Evolutionary conservation across 345 rosid species (phyloP).

Genomic region (sweet orange (Citrus sinensis)): DNA sequence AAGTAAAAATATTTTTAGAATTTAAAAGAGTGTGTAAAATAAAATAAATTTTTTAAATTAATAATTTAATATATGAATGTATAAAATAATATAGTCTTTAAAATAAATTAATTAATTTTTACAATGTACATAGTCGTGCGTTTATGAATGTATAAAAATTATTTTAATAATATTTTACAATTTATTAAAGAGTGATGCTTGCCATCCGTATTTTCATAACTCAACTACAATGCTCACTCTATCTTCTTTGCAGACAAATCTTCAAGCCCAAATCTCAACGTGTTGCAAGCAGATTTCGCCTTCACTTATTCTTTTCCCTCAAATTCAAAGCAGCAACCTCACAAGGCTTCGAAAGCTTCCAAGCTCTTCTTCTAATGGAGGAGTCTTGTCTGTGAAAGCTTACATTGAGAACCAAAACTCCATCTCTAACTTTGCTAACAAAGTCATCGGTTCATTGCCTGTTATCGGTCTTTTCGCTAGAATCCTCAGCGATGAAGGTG

Average conservation of each 20-base stretch:
- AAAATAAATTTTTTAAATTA: too few relatives aligned
- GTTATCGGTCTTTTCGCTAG: constrained; percentile 84
- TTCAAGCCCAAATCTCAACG: constrained; percentile 29
- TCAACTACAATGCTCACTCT: constrained; percentile 45
- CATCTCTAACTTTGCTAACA: constrained; percentile 63
- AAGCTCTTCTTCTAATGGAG: constrained; percentile 28
- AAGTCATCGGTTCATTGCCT: constrained; percentile 84
- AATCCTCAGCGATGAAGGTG: constrained; percentile 86
- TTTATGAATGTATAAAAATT: too few relatives aligned
- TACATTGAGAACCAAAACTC: constrained; percentile 83
- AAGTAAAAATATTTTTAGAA: too few relatives aligned
- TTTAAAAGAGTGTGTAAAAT: too few relatives aligned
- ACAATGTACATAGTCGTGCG: too few relatives aligned
- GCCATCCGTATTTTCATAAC: background rate
- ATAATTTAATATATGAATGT: too few relatives aligned
- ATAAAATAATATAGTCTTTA: too few relatives aligned
- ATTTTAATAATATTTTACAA: too few relatives aligned
- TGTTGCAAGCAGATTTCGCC: constrained; percentile 55
- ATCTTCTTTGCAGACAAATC: constrained; percentile 7
- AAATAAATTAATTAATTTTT: too few relatives aligned
- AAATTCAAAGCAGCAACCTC: constrained; percentile 16
- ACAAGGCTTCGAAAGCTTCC: constrained; percentile 13
- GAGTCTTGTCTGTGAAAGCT: constrained; percentile 43
- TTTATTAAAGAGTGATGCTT: too few relatives aligned
- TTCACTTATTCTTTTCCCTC: constrained; percentile 42